Evolutionary conservation across 257 asterid genomes (phyloP), one percentile per base, ranked within the genome.

Genomic region (Primulina eburnea): DNA sequence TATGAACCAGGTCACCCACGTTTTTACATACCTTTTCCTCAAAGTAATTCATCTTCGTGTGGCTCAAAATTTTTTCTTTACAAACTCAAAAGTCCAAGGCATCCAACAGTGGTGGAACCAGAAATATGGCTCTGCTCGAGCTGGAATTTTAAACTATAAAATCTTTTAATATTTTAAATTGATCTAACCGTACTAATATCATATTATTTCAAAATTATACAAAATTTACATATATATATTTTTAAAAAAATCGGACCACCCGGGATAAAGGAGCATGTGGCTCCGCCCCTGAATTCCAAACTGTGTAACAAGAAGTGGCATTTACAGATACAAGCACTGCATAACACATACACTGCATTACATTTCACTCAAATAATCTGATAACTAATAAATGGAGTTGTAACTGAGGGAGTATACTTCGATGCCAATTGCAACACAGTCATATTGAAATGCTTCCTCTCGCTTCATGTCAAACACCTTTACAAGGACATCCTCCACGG

Each of bases 391-490:
- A 35, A 61, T 68, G 60, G 53, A 24, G 52, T 59, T n/a, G 35
- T 18, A 18, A 59, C 68, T 37, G 59, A 65, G 55, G 72, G 38
- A 37, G n/a, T 66, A 20, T 69, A 38, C 33, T 40, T 24, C 62
- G 26, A 74, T 29, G 33, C 34, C 38, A 32, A 29, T 29, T 20
- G 64, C 7, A 68, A 62, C 24, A 32, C 60, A 34, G 63, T 69
- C 92, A 81, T 86, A 40, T 66, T 84, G 97, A 78, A 88, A 37
- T 63, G 78, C 69, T 82, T 91, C 98, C 65, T 85, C 91, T 0
- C 95, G 87, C 82, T 94, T 91, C 62, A 89, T 79, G 63, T 86
- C 89, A 57, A 94, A 94, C 62, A 91, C 78, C 92, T 72, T 94
- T 37, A 69, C 59, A 35, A 94, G 99, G 70, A 73, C 96, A 76